These are phyloP conservation scores for Phoenix roebelenii DNA, from an alignment of 176 grass and related monocot genomes.

Conservation along the genomic window DNA sequence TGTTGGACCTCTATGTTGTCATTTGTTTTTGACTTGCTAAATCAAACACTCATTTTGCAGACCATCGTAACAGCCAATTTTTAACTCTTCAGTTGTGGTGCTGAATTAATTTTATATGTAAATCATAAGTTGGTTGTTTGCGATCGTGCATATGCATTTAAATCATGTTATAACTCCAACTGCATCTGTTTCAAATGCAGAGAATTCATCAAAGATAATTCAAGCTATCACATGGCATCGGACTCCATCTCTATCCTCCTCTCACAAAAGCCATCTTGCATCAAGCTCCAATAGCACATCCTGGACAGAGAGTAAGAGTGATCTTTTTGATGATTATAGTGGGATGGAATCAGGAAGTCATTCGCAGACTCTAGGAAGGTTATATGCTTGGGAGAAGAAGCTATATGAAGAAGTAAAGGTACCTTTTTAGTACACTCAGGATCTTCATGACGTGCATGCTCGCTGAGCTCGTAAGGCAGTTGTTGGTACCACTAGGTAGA, in stretches of 20 bases:
- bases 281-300: slow-evolving; percentile 57
- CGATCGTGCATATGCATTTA: no score
- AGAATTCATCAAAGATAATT: slow-evolving; percentile 81
- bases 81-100: no score
- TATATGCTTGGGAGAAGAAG: slow-evolving; percentile 97
- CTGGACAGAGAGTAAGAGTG: slow-evolving; percentile 66
- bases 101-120: no score
- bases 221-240: slow-evolving; percentile 85
- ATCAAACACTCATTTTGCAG: no score
- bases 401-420: slow-evolving; percentile 98
- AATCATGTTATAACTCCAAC: slow-evolving; percentile 10
- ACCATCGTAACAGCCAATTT: no score
- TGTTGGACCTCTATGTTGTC: no score
- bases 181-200: slow-evolving; percentile 29
- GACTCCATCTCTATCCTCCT: slow-evolving; percentile 67
- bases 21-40: no score
- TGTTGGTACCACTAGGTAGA: no score
- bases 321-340: slow-evolving; percentile 61
- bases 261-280: slow-evolving; percentile 34
- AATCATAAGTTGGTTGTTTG: no score
- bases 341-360: slow-evolving; percentile 87
- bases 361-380: slow-evolving; percentile 75
- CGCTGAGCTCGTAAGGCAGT: no score
- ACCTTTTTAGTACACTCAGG: slow-evolving; percentile 3
- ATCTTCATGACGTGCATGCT: neutral